Evolutionary conservation across 2,329 filamentous ascomycete genomes (phyloP).

Genomic region (Cladosporium cucumerinum): DNA sequence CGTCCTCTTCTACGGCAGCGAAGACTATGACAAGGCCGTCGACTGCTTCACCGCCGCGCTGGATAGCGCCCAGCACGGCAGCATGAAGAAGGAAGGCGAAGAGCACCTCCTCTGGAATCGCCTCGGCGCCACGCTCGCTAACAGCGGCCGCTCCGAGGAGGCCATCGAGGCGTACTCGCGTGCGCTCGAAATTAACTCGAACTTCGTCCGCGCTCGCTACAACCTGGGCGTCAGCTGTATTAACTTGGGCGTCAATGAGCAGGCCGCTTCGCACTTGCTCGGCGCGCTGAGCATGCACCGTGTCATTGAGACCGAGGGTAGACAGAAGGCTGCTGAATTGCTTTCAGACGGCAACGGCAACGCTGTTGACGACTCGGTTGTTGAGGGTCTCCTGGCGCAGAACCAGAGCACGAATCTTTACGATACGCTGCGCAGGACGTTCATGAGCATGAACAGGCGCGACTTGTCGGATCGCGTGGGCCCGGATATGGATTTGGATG

Average conservation of each 20-base stretch:
- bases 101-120: slow-evolving; percentile 96
- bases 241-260: slow-evolving; percentile 91
- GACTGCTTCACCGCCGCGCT: slow-evolving; percentile 96
- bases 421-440: slow-evolving; percentile 90
- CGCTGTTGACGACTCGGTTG: slow-evolving; percentile 63
- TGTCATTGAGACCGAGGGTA: slow-evolving; percentile 79
- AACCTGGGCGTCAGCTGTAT: slow-evolving; percentile 96
- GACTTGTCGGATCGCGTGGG: slow-evolving; percentile 87
- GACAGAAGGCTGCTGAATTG: slow-evolving; percentile 79
- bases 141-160: slow-evolving; percentile 88
- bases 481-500: slow-evolving; percentile 83
- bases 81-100: slow-evolving; percentile 78
- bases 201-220: slow-evolving; percentile 95
- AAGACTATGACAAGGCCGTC: slow-evolving; percentile 97
- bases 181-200: slow-evolving; percentile 82
- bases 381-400: slow-evolving; percentile 86
- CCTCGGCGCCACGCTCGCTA: slow-evolving; percentile 90
- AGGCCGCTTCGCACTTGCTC: slow-evolving; percentile 88
- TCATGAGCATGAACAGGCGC: slow-evolving; percentile 87
- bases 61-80: slow-evolving; percentile 77
- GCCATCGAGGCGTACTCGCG: slow-evolving; percentile 96
- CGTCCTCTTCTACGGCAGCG: slow-evolving; percentile 94
- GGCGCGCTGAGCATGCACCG: slow-evolving; percentile 95
- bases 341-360: slow-evolving; percentile 56
- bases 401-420: slow-evolving; percentile 97